Conservation (phyloP, 1,284 basidiomycete species). For the Mycena citricolor region DNA sequence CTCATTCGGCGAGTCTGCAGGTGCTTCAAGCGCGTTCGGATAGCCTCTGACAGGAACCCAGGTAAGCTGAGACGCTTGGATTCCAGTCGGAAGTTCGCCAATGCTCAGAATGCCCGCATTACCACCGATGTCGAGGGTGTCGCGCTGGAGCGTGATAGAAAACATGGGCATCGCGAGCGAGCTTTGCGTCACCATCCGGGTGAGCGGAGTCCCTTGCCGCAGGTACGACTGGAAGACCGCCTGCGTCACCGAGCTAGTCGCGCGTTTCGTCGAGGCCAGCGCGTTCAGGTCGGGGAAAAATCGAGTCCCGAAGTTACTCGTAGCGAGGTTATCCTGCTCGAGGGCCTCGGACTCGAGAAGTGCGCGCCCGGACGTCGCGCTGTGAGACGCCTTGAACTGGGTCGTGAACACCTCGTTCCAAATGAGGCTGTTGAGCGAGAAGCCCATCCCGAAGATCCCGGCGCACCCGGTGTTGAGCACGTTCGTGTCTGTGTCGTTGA, state of each 20-base stretch:
- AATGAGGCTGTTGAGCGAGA: slow-evolving; percentile 32
- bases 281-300: slow-evolving; percentile 20
- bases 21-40: slow-evolving; percentile 43
- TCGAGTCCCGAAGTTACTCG: slow-evolving; percentile 18
- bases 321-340: slow-evolving; percentile 1
- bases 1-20: slow-evolving; percentile 45
- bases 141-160: slow-evolving; percentile 48
- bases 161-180: slow-evolving; percentile 40
- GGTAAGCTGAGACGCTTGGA: slow-evolving; percentile 42
- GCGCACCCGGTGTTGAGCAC: slow-evolving; percentile 42
- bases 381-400: slow-evolving; percentile 15
- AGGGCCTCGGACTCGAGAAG: too few relatives aligned
- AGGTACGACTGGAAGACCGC: slow-evolving; percentile 29
- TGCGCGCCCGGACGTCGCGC: slow-evolving; percentile 10
- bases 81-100: slow-evolving; percentile 47
- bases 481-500: slow-evolving; percentile 54
- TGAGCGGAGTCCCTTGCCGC: slow-evolving; percentile 37
- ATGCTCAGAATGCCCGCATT: slow-evolving; percentile 50
- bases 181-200: slow-evolving; percentile 37
- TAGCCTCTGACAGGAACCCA: slow-evolving; percentile 54
- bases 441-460: slow-evolving; percentile 61
- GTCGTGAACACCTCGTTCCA: slow-evolving; percentile 31
- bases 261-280: slow-evolving; percentile 5
- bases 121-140: slow-evolving; percentile 50
- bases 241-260: slow-evolving; percentile 26